phyloP scores from a whole-genome alignment of 2,329 filamentous ascomycete genomes.

The Rutstroemia sp. region DNA sequence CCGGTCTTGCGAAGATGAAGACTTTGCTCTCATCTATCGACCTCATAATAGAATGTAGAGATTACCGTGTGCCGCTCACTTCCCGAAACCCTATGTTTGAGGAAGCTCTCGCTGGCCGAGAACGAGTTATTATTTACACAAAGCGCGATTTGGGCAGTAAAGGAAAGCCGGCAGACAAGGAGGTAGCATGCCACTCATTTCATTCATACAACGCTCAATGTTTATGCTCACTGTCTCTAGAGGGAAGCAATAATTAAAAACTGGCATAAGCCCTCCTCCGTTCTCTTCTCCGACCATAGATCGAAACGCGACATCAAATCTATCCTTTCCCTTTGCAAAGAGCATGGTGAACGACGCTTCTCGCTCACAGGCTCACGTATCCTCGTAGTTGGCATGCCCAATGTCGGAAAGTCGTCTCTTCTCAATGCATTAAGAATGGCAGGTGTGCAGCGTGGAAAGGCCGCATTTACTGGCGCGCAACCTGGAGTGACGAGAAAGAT shows the following conservation, averaged over 20 bases:
- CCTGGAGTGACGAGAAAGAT: slow-evolving; percentile 88
- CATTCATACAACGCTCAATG: neutral
- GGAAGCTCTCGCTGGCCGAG: slow-evolving; percentile 60
- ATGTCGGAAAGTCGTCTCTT: slow-evolving; percentile 93
- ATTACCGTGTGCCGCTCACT: slow-evolving; percentile 83
- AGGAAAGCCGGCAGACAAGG: slow-evolving; percentile 33
- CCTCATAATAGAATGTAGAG: slow-evolving; percentile 88
- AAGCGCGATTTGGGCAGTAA: slow-evolving; percentile 68
- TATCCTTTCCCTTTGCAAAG: slow-evolving; percentile 41
- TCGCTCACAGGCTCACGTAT: slow-evolving; percentile 75
- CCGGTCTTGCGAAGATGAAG: slow-evolving; percentile 77
- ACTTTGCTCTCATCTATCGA: slow-evolving; percentile 71
- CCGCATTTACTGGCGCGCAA: slow-evolving; percentile 74
- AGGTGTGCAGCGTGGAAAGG: slow-evolving; percentile 61
- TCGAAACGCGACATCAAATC: slow-evolving; percentile 36
- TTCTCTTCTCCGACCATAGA: slow-evolving; percentile 46
- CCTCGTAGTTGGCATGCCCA: slow-evolving; percentile 94
- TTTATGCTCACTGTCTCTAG: slow-evolving; percentile 23
- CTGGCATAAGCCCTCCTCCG: slow-evolving; percentile 45
- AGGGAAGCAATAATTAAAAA: slow-evolving; percentile 43
- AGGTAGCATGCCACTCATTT: slow-evolving; percentile 18
- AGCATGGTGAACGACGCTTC: slow-evolving; percentile 41
- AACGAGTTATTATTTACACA: slow-evolving; percentile 82
- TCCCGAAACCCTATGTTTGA: slow-evolving; percentile 90
- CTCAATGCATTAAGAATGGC: slow-evolving; percentile 73